Evolutionary conservation across 1,284 basidiomycete genomes (phyloP).

Genomic region (Ceratobasidium sp.): DNA sequence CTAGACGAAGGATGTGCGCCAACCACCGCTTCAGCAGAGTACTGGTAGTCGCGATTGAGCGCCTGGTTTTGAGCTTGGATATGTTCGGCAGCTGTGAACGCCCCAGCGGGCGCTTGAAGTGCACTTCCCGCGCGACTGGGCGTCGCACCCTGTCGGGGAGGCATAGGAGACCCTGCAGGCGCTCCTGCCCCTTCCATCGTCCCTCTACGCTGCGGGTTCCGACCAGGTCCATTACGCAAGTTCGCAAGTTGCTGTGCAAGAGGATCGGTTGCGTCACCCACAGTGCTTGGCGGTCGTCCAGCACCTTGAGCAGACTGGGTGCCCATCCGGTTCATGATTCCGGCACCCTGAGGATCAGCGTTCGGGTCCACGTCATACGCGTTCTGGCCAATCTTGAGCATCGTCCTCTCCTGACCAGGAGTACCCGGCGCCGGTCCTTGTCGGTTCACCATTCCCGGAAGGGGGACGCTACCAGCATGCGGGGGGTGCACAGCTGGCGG

Average conservation of each 20-base stretch:
- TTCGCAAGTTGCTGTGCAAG: slow-evolving; percentile 77
- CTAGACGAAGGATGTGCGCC: slow-evolving; percentile 75
- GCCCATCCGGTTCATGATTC: slow-evolving; percentile 18
- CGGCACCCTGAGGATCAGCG: slow-evolving; percentile 65
- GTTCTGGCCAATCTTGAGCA: slow-evolving; percentile 75
- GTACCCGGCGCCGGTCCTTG: slow-evolving; percentile 23
- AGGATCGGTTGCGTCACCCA: slow-evolving; percentile 73
- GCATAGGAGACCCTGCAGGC: slow-evolving; percentile 9
- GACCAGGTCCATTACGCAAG: slow-evolving; percentile 58
- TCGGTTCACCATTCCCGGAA: slow-evolving; percentile 55
- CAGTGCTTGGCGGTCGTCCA: slow-evolving; percentile 53
- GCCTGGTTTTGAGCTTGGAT: slow-evolving; percentile 44
- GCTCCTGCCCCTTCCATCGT: slow-evolving; percentile 49
- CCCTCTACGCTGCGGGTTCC: slow-evolving; percentile 33
- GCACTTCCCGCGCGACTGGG: slow-evolving; percentile 37
- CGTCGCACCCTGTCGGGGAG: neutral
- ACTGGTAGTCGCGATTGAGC: slow-evolving; percentile 46
- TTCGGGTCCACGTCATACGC: slow-evolving; percentile 75
- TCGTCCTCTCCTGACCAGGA: slow-evolving; percentile 61
- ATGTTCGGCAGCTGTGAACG: slow-evolving; percentile 43
- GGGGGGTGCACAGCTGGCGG: slow-evolving; percentile 28
- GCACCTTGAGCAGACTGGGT: slow-evolving; percentile 25
- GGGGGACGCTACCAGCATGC: slow-evolving; percentile 51
- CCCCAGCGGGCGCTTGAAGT: slow-evolving; percentile 35
- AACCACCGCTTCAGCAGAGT: slow-evolving; percentile 77